A percentile compares a stretch with the other conserved stretches of the same genome.
Conservation (phyloP, 1,139 yeast genomes). For the Pichia sp. region DNA sequence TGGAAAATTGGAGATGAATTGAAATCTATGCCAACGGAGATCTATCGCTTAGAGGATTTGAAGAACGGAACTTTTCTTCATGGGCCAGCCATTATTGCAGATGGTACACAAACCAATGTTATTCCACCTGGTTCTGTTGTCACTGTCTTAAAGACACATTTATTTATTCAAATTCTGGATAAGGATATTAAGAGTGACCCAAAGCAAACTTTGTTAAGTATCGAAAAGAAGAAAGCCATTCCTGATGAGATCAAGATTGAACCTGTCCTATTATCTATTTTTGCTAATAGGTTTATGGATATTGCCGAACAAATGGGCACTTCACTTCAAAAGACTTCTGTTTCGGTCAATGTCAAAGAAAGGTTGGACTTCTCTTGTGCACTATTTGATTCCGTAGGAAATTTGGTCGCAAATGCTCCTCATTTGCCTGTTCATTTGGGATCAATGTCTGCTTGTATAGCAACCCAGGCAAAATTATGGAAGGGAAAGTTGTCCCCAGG, state of each 20-base stretch:
- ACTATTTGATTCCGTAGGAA: constrained; percentile 51
- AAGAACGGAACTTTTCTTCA: constrained; percentile 47
- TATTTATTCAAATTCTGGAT: constrained; percentile 22
- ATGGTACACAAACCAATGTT: constrained; percentile 81
- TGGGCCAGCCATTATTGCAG: constrained; percentile 85
- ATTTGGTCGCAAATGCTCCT: constrained; percentile 60
- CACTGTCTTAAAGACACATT: constrained; percentile 53
- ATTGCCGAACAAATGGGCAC: constrained; percentile 66
- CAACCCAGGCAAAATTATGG: constrained; percentile 50
- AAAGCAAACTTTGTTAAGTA: not conserved
- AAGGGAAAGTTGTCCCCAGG: constrained; percentile 48
- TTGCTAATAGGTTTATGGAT: constrained; percentile 60
- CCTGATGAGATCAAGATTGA: constrained; percentile 33
- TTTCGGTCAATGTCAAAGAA: constrained; percentile 58
- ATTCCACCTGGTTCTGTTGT: constrained; percentile 73
- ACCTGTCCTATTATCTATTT: constrained; percentile 54
- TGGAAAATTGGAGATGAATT: constrained; percentile 22
- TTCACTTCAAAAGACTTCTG: constrained; percentile 56
- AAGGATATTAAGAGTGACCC: not conserved
- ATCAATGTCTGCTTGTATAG: constrained; percentile 59
- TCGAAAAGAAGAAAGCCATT: not conserved
- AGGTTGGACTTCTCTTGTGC: constrained; percentile 62
- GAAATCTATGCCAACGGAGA: constrained; percentile 21
- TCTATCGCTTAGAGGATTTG: constrained; percentile 34
- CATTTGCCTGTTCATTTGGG: constrained; percentile 63